These are phyloP conservation scores for Tripterygium wilfordii DNA, from an alignment of 177 flowering plant species.

Conservation along the genomic window DNA sequence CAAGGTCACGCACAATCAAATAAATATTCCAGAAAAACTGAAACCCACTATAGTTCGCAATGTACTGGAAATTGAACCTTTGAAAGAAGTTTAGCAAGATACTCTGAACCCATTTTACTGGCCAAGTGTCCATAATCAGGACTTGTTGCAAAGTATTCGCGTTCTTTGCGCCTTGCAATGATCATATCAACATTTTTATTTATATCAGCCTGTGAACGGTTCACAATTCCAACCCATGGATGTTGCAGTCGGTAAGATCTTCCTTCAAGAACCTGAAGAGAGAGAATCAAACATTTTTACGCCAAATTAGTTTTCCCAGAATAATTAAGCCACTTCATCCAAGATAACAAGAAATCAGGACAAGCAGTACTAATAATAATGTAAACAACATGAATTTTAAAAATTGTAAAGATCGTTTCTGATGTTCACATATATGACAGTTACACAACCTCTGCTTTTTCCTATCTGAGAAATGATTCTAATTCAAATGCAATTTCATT, in stretches of 20 bases:
- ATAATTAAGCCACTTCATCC: no score
- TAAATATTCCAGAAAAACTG: no score
- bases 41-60: no score
- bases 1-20: background rate
- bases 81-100: conserved; percentile 55
- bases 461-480: no score
- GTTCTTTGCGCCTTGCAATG: conserved; percentile 48
- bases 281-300: background rate
- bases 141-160: conserved; percentile 47
- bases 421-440: no score
- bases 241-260: conserved; percentile 51
- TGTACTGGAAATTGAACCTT: conserved; percentile 19
- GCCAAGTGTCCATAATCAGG: conserved; percentile 55
- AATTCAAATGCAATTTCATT: no score
- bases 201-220: conserved; percentile 62
- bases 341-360: background rate
- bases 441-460: no score
- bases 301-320: no score
- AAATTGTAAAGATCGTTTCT: no score
- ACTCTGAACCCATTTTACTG: conserved; percentile 59
- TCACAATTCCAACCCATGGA: conserved; percentile 66
- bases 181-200: conserved; percentile 54
- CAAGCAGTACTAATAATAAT: no score
- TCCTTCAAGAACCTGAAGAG: conserved; percentile 51
- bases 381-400: no score